Evolutionary conservation across 164 flowering plant genomes (phyloP), one percentile per base, ranked within the genome.

Genomic region (Sextonia rubra): DNA sequence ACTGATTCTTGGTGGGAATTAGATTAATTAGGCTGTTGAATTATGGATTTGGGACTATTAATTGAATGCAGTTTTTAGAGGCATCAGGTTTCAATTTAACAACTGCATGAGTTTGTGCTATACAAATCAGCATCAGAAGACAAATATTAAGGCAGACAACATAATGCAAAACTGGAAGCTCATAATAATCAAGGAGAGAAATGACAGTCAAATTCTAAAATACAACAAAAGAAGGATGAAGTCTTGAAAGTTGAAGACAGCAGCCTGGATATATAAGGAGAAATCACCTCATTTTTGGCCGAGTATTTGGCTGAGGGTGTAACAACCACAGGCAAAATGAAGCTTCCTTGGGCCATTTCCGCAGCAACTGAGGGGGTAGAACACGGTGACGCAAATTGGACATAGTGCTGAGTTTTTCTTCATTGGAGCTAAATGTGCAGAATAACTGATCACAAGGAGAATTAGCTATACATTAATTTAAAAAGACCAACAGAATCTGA

Each of bases 281-380:
- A 15, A 63, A 24, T 58, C 71, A 92, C 99, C 92, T 77, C 87
- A 90, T 82, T 74, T 82, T 84, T 55, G 99, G 99, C 47, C 98
- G 85, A 80, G 86, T 79, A 79, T 71, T 85, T 52, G 97, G 95
- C 69, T 91, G 94, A 47, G 98, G 98, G 47, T 96, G 99, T 79
- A 96, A 83, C 61, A 93, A 75, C 99, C 92, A 91, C 61, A 96
- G 76, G 85, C 99, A 96, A 89, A 93, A 92, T 37, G 93, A 87
- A 74, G 97, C 98, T 86, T 93, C 97, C 83, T 96, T 92, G 7
- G 99, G 97, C 91, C 91, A 93, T 72, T 89, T 93, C 73, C 88
- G 73, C 67, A 93, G 86, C 82, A 96, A 68, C 73, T 89, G 95
- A 70, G 99, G 92, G 52, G 98, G 99, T 75, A 96, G 90, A 74